Conservation (phyloP, 164 flowering plant genomes). For the Kingdonia uniflora region DNA sequence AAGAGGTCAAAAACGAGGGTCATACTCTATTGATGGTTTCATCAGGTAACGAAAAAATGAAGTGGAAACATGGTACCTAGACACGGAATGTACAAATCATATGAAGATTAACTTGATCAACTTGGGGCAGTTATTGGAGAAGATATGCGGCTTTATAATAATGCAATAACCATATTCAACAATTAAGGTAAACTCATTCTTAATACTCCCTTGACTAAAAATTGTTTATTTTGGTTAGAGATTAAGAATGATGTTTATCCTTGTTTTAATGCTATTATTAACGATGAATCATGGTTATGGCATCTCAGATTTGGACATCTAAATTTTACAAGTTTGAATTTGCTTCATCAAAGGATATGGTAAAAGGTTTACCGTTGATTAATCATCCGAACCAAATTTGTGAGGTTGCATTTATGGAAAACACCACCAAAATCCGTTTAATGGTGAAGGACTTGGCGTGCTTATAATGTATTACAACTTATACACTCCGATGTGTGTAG, state of each 20-base stretch:
- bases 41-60: no score
- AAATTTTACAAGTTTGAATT: not conserved
- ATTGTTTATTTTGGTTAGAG: no score
- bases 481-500: not conserved
- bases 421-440: not conserved
- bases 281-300: constrained; percentile 1
- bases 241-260: constrained; percentile 1
- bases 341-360: not conserved
- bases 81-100: no score
- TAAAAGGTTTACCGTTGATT: not conserved
- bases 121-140: no score
- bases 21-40: no score
- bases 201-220: no score
- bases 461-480: not conserved
- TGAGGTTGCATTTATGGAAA: not conserved
- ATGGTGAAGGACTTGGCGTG: not conserved
- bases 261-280: not conserved
- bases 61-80: no score
- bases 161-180: no score
- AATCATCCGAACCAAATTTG: not conserved
- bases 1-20: no score
- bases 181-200: no score
- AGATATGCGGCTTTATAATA: no score
- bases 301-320: constrained; percentile 1
- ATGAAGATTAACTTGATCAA: no score